Conservation (phyloP, 164 flowering plant species). For the Aristolochia contorta region DNA sequence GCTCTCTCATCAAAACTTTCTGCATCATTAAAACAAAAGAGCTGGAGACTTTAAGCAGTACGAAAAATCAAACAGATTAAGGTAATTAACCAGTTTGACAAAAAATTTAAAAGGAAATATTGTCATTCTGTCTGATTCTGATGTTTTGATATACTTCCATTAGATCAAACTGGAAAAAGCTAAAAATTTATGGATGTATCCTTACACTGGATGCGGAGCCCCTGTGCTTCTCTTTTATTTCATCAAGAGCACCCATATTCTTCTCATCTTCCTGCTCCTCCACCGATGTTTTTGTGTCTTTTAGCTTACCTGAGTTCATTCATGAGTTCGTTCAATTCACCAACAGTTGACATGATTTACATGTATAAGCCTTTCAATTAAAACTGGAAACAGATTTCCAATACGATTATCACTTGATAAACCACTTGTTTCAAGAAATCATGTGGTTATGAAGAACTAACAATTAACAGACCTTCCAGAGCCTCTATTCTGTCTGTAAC, state of each 20-base stretch:
- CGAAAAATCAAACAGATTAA: too few relatives aligned
- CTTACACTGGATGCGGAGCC: too few relatives aligned
- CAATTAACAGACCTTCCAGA: too few relatives aligned
- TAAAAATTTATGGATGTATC: neutral
- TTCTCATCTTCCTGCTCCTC: constrained; percentile 49
- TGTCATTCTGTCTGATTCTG: neutral
- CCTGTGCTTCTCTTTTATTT: constrained; percentile 75
- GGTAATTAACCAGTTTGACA: too few relatives aligned
- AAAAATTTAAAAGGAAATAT: neutral
- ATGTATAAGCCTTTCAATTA: neutral
- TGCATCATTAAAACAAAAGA: constrained; percentile 5
- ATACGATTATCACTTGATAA: too few relatives aligned
- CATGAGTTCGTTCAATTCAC: constrained; percentile 51
- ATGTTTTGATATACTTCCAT: too few relatives aligned
- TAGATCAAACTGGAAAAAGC: too few relatives aligned
- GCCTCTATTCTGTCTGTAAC: too few relatives aligned
- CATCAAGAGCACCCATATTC: constrained; percentile 40
- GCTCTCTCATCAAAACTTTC: constrained; percentile 55
- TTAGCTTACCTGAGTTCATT: constrained; percentile 47
- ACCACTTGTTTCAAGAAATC: too few relatives aligned
- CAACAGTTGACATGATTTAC: constrained; percentile 24
- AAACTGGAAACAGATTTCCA: neutral
- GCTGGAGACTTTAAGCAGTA: neutral
- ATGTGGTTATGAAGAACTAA: too few relatives aligned
- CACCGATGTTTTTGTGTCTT: constrained; percentile 27